phyloP scores from a whole-genome alignment of 805 yeast species.

The Candida palmyrensis region DNA sequence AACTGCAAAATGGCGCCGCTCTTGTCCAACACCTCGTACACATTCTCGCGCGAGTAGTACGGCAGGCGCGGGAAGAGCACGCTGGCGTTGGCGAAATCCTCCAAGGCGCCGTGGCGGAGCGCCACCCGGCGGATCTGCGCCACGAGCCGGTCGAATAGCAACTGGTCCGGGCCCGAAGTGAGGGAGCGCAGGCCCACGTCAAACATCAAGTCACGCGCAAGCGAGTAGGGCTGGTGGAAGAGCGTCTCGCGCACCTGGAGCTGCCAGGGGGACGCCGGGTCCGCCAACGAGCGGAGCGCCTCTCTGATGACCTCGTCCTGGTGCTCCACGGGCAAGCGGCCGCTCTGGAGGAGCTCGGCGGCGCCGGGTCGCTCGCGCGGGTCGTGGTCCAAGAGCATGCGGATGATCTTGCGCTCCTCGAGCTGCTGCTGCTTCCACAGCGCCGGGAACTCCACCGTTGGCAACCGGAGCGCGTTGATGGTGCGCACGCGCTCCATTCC shows the following conservation, averaged over 20 bases:
- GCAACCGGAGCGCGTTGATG: slow-evolving; percentile 57
- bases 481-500: slow-evolving; percentile 89
- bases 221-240: slow-evolving; percentile 78
- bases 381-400: slow-evolving; percentile 67
- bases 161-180: slow-evolving; percentile 8
- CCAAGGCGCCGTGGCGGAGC: slow-evolving; percentile 81
- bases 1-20: slow-evolving; percentile 86
- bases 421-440: slow-evolving; percentile 50
- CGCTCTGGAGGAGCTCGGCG: slow-evolving; percentile 65
- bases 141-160: slow-evolving; percentile 56
- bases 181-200: slow-evolving; percentile 32
- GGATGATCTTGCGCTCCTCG: slow-evolving; percentile 65
- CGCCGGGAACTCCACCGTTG: slow-evolving; percentile 61
- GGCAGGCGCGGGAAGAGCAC: slow-evolving; percentile 77
- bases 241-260: slow-evolving; percentile 84
- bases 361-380: slow-evolving; percentile 82
- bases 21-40: slow-evolving; percentile 76
- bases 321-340: slow-evolving; percentile 80
- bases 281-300: slow-evolving; percentile 78
- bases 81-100: slow-evolving; percentile 56
- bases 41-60: slow-evolving; percentile 55
- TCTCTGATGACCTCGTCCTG: slow-evolving; percentile 88
- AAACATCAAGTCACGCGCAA: slow-evolving; percentile 80
- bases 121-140: slow-evolving; percentile 61
- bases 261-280: slow-evolving; percentile 92